Evolutionary conservation across 805 yeast genomes (phyloP), one percentile per base, ranked within the genome.

Genomic region (Hanseniaspora singularis): DNA sequence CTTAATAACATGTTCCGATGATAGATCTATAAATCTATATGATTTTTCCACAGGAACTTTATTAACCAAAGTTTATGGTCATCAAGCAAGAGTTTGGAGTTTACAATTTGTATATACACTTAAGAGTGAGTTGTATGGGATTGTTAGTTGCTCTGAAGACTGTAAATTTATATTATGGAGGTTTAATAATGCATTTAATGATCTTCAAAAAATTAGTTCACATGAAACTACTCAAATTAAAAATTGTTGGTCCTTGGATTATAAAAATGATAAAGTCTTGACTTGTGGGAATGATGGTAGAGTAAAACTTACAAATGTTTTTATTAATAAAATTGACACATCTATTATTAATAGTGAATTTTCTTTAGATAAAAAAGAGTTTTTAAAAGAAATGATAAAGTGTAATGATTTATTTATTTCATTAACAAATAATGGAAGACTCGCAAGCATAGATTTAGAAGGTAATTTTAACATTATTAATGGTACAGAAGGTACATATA

Each of bases 211-310:
- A 44, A 50, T 58, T 0, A 62, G 61, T 10, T 66, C 76, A 1
- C 71, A 73, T 53, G 84, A 81, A 44, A 76, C 80, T 19, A 96
- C 88, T 58, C 69, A 74, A 28, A 96, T 94, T 3, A 81, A 92
- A 59, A 89, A 84, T 57, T 73, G 82, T 1, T 92, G 97, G 98
- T 76, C 85, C 20, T 73, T 81, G 2, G 83, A 77, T 53, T 69
- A 76, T 0, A 68, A 71, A 37, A 69, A 67, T 27, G 55, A 58
- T 0, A 57, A 64, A 18, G 59, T 67, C 42, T 53, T 79, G 2
- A 83, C 95, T 11, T 92, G 95, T 34, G 98, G 98, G 31, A 94
- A 94, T 33, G 98, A 92, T 63, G 96, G 96, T 0, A 74, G 82
- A 53, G 62, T 88, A 1, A 71, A 82, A 52, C 53, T 82, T 4